Evolutionary conservation across 2,329 filamentous ascomycete species (phyloP), one percentile per base, ranked within the genome.

Genomic region (Dichotomopilus funicola): DNA sequence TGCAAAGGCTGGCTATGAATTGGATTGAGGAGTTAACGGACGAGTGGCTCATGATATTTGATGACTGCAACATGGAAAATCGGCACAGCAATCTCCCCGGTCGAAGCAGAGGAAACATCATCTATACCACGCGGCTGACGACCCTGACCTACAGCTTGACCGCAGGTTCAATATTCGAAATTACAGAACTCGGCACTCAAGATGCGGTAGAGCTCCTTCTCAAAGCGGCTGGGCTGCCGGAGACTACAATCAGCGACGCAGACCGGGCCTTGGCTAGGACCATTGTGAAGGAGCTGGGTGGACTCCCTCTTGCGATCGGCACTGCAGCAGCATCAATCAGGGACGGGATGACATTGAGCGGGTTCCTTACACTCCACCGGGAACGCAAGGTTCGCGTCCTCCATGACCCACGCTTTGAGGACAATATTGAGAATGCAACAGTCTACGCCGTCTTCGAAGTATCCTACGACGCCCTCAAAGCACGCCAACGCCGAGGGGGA

Each of bases 31-130:
- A 38, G 0, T 54, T 55, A 2, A 10, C 52, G 4, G 60, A 62
- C 1, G 62, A 66, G 6, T 69, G 68, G 67, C 61, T 71, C 2
- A 61, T 70, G 1, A 54, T 70, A 0, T 62, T 68, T 12, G 68
- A 71, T 52, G 65, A 70, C n/a, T 63, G 63, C 40, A 41, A 33
- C 12, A 6, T 55, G 2, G 31, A 49, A 51, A 37, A 54, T 43
- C 10, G 59, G 49, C 1, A 12, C 65, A 3, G 44, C 45, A 31
- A 38, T 33, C 0, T 66, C 1, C 68, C 67, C 0, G 47, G 40
- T 0, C 54, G 62, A 1, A 49, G 57, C 7, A 62, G 51, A 0
- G 68, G 67, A 0, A 67, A 66, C 41, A 59, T 70, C 0, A 53
- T 70, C 12, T 69, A 68, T 54, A 70, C 66, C 60, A 64, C 54